phyloP scores from a whole-genome alignment of 257 asterid species.

The Paulownia fortunei region DNA sequence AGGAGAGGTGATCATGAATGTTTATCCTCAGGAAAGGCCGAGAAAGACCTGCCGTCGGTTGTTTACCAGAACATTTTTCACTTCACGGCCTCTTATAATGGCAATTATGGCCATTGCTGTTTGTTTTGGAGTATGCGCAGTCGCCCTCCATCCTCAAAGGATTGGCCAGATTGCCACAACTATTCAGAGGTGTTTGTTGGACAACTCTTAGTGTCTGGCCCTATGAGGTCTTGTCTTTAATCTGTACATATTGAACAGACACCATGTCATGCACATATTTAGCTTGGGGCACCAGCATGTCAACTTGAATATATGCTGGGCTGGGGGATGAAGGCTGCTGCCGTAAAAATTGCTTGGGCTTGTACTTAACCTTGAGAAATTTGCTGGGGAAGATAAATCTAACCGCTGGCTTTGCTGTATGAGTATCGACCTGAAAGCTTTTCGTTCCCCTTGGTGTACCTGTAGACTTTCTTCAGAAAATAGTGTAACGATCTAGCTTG shows the following conservation, averaged over 20 bases:
- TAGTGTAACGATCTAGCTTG: background rate
- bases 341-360: background rate
- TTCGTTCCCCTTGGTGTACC: background rate
- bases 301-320: background rate
- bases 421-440: background rate
- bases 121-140: constrained; percentile 78
- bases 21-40: constrained; percentile 43
- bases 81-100: constrained; percentile 55
- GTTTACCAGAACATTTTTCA: constrained; percentile 38
- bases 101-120: constrained; percentile 52
- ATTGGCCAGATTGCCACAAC: constrained; percentile 60
- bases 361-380: background rate
- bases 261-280: background rate
- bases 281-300: background rate
- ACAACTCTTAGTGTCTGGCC: background rate
- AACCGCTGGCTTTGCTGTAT: no score
- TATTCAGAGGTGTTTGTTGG: constrained; percentile 65
- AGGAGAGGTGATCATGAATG: constrained; percentile 56
- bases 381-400: background rate
- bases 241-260: constrained; percentile 11
- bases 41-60: constrained; percentile 45
- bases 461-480: background rate
- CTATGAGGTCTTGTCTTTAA: background rate
- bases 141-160: constrained; percentile 67
- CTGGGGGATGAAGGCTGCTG: background rate